These are phyloP conservation scores for Pezicula carpinea DNA, from an alignment of 2,329 filamentous ascomycete genomes.

Conservation along the genomic window DNA sequence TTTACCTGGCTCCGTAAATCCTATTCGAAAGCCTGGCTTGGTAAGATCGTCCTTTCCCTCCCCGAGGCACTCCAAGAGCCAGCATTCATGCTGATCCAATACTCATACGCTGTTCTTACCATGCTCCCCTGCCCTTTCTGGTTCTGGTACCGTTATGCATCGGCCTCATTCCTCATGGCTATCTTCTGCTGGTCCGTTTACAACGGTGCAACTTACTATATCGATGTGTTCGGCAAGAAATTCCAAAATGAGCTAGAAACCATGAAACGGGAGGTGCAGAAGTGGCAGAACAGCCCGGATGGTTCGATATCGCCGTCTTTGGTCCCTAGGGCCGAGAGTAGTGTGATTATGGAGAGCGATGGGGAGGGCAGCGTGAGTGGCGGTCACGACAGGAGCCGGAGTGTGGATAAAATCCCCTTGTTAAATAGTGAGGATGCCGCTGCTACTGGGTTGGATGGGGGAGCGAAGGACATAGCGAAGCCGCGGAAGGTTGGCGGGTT, in stretches of 20 bases:
- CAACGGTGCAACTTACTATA: slow-evolving; percentile 96
- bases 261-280: slow-evolving; percentile 81
- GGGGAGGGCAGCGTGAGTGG: not conserved
- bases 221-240: slow-evolving; percentile 92
- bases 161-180: slow-evolving; percentile 66
- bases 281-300: slow-evolving; percentile 69
- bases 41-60: slow-evolving; percentile 74
- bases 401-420: slow-evolving; percentile 53
- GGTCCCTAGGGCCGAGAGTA: slow-evolving; percentile 29
- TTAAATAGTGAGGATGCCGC: slow-evolving; percentile 42
- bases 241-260: slow-evolving; percentile 95
- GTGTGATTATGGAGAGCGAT: slow-evolving; percentile 12
- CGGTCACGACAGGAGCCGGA: slow-evolving; percentile 13
- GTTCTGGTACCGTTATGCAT: slow-evolving; percentile 86
- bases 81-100: slow-evolving; percentile 96
- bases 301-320: slow-evolving; percentile 35
- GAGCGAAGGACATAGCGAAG: slow-evolving; percentile 40
- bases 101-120: slow-evolving; percentile 81
- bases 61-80: slow-evolving; percentile 75
- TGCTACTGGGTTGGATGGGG: slow-evolving; percentile 40
- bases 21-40: slow-evolving; percentile 86
- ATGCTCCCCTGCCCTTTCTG: slow-evolving; percentile 94
- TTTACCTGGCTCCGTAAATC: slow-evolving; percentile 96
- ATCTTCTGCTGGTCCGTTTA: slow-evolving; percentile 96
- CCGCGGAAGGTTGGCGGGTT: slow-evolving; percentile 39